A percentile compares a stretch with the other conserved stretches of the same genome.
These are phyloP conservation scores for Bolboschoenoplectus hybrid DNA, from an alignment of 202 grass and related monocot genomes.

Conservation along the genomic window DNA sequence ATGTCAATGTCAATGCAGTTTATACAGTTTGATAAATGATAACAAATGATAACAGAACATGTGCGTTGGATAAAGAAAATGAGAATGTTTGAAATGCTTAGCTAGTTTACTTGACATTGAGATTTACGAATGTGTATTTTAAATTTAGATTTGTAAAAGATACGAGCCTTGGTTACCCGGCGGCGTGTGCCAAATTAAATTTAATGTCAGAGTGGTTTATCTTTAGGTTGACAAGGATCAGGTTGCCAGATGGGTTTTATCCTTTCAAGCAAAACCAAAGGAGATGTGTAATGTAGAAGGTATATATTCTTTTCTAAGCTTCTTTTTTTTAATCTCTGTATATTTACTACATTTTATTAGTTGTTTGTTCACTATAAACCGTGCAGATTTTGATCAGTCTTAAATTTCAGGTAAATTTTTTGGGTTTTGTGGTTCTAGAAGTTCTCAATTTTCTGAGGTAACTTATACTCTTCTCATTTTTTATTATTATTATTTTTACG, in stretches of 20 bases:
- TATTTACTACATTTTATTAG: slow-evolving; percentile 6
- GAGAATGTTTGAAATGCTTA: neutral
- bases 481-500: neutral
- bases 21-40: neutral
- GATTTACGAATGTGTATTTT: neutral
- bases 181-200: neutral
- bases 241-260: slow-evolving; percentile 74
- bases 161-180: neutral
- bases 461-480: neutral
- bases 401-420: slow-evolving; percentile 64
- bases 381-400: neutral
- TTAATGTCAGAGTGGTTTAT: neutral
- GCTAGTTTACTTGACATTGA: neutral
- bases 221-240: slow-evolving; percentile 77
- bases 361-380: neutral
- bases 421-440: slow-evolving; percentile 91
- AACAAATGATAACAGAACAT: neutral
- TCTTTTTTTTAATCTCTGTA: neutral
- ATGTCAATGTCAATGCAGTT: neutral
- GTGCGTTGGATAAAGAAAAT: neutral
- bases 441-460: slow-evolving; percentile 80
- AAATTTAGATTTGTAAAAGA: neutral
- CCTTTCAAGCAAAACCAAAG: slow-evolving; percentile 73
- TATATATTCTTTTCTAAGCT: slow-evolving; percentile 42
- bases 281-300: slow-evolving; percentile 40